Evolutionary conservation across 352 stramenopile species (phyloP), one percentile per base, ranked within the genome.

Genomic region (Phytophthora pistaciae): DNA sequence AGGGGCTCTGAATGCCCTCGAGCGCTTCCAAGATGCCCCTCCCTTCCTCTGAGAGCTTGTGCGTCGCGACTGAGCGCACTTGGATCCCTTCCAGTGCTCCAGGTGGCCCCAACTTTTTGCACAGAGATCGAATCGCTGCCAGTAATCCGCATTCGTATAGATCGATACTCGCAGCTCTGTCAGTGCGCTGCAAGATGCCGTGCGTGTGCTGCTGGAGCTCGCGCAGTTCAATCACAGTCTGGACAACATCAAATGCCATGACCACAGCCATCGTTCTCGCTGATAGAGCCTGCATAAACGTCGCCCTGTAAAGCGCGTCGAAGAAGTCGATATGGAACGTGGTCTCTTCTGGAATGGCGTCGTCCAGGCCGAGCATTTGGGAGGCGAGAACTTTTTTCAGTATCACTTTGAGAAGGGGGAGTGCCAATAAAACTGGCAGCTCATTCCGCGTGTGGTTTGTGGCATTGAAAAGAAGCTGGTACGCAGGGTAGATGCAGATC

Each of bases 271-370:
- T 10, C 8, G 44, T 46, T 27, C 25, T 56, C 20, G 20, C 29
- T 31, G 44, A 48, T 2, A 21, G 5, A 23, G 16, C 49, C 20
- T 64, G 40, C 16, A 64, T 33, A 16, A 50, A 64, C 16, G 57
- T 64, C 9, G 57, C 57, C 13, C 56, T 10, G 13, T 64, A 64
- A 16, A 55, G 27, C 31, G 57, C 57, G 20, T 64, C 27, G 14
- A 64, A 64, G n/a, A 64, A 64, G 46, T 64, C 57, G 3, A 44
- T 20, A 10, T 42, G 54, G 20, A 56, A 46, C 2, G 33, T 56
- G 7, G 55, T 40, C 21, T 25, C 9, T 20, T 56, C 57, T 3
- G 57, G 57, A 10, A 46, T 21, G 16, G 27, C 55, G 25, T 64
- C 57, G 16, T 64, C 25, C 42, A 29, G 40, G 40, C 44, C 5